Base-by-base conservation (phyloP, 2,329 filamentous ascomycete genomes). In the Aspergillus pseudoviridinutans region DNA sequence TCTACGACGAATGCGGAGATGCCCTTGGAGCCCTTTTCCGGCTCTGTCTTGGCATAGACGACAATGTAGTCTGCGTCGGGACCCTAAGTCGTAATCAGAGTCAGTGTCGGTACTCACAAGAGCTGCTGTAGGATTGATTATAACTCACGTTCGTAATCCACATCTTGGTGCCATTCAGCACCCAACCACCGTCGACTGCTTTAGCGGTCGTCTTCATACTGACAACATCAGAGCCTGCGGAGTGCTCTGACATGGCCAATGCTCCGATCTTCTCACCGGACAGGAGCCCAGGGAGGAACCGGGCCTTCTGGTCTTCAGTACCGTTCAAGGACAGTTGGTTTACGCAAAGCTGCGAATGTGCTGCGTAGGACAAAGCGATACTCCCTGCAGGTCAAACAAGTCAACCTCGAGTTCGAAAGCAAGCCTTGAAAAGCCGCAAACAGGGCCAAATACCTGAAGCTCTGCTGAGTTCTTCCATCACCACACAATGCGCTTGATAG, bases 321-420 rank as follows among this genome's bases (percentile, higher is more conserved):
- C 91, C 94, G 72, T 99, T 96, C 66, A 99, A 82, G 77, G 92
- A 91, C 51, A 99, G 80, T 78, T 99, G 94, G 76, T 99, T 99
- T 58, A 97, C 89, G 77, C 94, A 97, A 53, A 99, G 83, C 75
- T 99, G 94, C 29, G 90, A 94, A 77, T 99, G 94, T 7, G 94
- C 94, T 2, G 93, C 93, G 74, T 97, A 99, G 65, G 91, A 96
- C 50, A 99, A 83, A 0, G 86, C 93, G 29, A 75, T 75, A 60
- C 75, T 77, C 56, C 74, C 75, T 76, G 51, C 28, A 35, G 24
- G 10, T 14, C 24, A 22, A 24, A 10, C 49, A 22, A 41, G 14
- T 5, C 55, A 50, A 59, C 50, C 22, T 32, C 20, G 0, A 38
- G 32, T 38, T 17, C 14, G 41, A 3, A 7, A 4, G 22, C 8